phyloP scores from a whole-genome alignment of 2,329 filamentous ascomycete genomes.

The Penicillium freii region DNA sequence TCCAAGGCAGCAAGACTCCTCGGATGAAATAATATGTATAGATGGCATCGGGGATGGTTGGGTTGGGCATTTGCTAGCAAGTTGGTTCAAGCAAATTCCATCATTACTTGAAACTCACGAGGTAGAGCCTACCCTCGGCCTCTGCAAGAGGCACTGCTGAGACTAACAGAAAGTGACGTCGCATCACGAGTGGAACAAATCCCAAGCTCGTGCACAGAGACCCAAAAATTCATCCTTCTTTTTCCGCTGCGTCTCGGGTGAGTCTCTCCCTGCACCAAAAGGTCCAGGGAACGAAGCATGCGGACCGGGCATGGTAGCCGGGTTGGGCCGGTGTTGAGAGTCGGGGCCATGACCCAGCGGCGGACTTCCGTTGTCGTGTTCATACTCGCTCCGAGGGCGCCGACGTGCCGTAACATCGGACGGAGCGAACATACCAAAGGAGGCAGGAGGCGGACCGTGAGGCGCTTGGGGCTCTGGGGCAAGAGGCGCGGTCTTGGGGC shows the following conservation, averaged over 20 bases:
- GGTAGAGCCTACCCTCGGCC: neutral
- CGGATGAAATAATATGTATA: neutral
- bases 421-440: slow-evolving; percentile 42
- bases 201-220: slow-evolving; percentile 88
- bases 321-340: slow-evolving; percentile 40
- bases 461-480: slow-evolving; percentile 54
- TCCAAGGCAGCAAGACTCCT: neutral
- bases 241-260: slow-evolving; percentile 73
- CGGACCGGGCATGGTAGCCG: slow-evolving; percentile 29
- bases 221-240: slow-evolving; percentile 93
- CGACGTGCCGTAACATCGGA: slow-evolving; percentile 54
- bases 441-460: slow-evolving; percentile 60
- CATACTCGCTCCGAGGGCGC: slow-evolving; percentile 84
- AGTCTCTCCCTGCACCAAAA: slow-evolving; percentile 78
- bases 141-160: neutral
- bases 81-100: slow-evolving; percentile 6
- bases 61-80: neutral
- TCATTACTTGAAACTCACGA: slow-evolving; percentile 2
- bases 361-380: slow-evolving; percentile 79
- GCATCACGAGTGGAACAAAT: slow-evolving; percentile 85
- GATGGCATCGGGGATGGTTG: neutral
- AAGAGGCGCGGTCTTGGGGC: slow-evolving; percentile 29
- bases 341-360: slow-evolving; percentile 74
- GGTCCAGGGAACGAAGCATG: slow-evolving; percentile 58
- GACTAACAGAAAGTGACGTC: neutral